Conservation (phyloP, 495 filamentous ascomycete species). For the Penicillium riverlandense region DNA sequence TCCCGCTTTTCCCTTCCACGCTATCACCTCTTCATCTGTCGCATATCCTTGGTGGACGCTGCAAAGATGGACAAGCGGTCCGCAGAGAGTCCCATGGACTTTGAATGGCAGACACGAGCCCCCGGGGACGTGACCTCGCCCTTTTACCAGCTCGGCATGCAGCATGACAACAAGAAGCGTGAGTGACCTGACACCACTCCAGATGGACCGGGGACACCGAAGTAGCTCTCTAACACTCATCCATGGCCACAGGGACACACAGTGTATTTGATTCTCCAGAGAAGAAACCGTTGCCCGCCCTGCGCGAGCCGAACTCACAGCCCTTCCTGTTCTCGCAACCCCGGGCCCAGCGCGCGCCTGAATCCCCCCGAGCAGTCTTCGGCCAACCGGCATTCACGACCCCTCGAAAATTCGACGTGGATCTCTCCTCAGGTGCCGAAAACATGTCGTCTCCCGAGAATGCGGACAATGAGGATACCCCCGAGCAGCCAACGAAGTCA, state of each 20-base stretch:
- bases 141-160: slow-evolving; percentile 45
- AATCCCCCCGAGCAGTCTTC: slow-evolving; percentile 38
- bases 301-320: slow-evolving; percentile 44
- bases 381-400: slow-evolving; percentile 70
- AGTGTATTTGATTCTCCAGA: slow-evolving; percentile 44
- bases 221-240: slow-evolving; percentile 5
- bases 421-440: slow-evolving; percentile 75
- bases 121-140: slow-evolving; percentile 53
- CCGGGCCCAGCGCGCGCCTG: slow-evolving; percentile 18
- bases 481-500: slow-evolving; percentile 46
- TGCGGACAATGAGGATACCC: slow-evolving; percentile 61
- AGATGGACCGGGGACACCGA: background rate
- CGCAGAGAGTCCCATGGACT: slow-evolving; percentile 62
- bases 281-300: slow-evolving; percentile 37
- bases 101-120: slow-evolving; percentile 52
- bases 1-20: too few species aligned
- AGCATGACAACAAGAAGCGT: slow-evolving; percentile 47
- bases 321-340: slow-evolving; percentile 36
- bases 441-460: slow-evolving; percentile 67
- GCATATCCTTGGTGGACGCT: too few species aligned
- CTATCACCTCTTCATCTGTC: too few species aligned
- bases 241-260: slow-evolving; percentile 33
- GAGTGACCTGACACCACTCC: slow-evolving; percentile 9
- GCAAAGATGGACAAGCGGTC: slow-evolving; percentile 33
- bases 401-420: slow-evolving; percentile 64